phyloP scores from a whole-genome alignment of 2,329 filamentous ascomycete species.

The Ophiocordyceps camponoti-floridani region DNA sequence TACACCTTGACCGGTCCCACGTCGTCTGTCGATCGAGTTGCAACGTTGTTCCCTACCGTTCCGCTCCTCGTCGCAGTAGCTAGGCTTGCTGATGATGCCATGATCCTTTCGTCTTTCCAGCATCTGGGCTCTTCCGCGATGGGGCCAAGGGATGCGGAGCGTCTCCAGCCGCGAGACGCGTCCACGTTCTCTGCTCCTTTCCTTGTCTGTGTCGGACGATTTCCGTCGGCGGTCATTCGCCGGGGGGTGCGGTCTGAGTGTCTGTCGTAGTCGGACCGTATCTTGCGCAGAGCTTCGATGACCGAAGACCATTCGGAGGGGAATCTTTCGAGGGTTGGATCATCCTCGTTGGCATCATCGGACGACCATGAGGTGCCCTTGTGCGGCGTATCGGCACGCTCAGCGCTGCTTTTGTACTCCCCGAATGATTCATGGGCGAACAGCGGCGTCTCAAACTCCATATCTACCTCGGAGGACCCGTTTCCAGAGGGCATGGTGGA shows the following conservation, averaged over 20 bases:
- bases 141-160: slow-evolving; percentile 23
- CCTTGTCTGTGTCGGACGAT: slow-evolving; percentile 1
- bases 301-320: slow-evolving; percentile 26
- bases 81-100: not conserved
- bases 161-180: slow-evolving; percentile 15
- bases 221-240: not conserved
- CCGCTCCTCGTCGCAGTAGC: not conserved
- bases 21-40: no score
- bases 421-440: slow-evolving; percentile 30
- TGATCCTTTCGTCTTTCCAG: slow-evolving; percentile 1
- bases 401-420: slow-evolving; percentile 14
- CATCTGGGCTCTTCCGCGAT: slow-evolving; percentile 25
- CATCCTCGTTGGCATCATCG: slow-evolving; percentile 17
- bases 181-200: slow-evolving; percentile 15
- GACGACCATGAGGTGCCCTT: not conserved
- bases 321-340: slow-evolving; percentile 29
- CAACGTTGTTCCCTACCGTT: no score
- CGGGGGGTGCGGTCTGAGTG: slow-evolving; percentile 14
- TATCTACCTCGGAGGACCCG: slow-evolving; percentile 4
- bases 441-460: slow-evolving; percentile 16
- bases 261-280: slow-evolving; percentile 24
- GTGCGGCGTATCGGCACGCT: not conserved
- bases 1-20: no score
- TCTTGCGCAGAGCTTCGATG: slow-evolving; percentile 24
- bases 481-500: slow-evolving; percentile 1